These are phyloP conservation scores for Trichocladium uniseriatum DNA, from an alignment of 495 filamentous ascomycete species.

Conservation along the genomic window DNA sequence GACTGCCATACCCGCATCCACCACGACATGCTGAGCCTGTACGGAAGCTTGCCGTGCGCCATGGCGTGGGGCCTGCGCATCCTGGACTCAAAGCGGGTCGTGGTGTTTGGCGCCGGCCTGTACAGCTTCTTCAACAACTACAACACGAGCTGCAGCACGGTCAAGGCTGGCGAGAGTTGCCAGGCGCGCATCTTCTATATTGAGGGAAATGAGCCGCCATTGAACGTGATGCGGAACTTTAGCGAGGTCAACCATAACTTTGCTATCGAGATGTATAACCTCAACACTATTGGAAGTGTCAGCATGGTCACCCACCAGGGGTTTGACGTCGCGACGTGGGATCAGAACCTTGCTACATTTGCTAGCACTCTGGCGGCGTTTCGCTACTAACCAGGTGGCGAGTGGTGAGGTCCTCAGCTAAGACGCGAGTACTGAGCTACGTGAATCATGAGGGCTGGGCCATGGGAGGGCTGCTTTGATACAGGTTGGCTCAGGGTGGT, in stretches of 20 bases:
- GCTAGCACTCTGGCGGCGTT: conserved; percentile 24
- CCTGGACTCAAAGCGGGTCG: conserved; percentile 51
- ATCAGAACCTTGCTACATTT: conserved; percentile 22
- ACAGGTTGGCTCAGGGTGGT: no score
- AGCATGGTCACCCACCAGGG: conserved; percentile 23
- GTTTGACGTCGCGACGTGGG: conserved; percentile 22
- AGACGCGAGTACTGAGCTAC: no score
- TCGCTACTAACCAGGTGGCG: background rate
- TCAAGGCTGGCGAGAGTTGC: conserved; percentile 55
- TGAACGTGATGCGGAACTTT: no score
- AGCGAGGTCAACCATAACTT: no score
- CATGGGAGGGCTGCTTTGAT: no score
- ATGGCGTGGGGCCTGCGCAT: conserved; percentile 74
- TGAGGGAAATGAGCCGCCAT: no score
- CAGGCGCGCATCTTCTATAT: conserved; percentile 59
- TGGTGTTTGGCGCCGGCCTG: conserved; percentile 64
- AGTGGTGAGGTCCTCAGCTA: background rate
- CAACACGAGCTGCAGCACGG: conserved; percentile 59
- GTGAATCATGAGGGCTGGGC: no score
- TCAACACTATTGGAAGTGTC: conserved; percentile 27
- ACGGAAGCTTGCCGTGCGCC: conserved; percentile 33
- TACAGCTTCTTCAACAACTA: conserved; percentile 87
- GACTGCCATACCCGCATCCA: conserved; percentile 36
- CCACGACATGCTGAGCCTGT: conserved; percentile 5
- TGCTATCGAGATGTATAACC: conserved; percentile 20